Evolutionary conservation across 23 red algal species (phyloP).

Genomic region (Cyanidioschyzon merolae): DNA sequence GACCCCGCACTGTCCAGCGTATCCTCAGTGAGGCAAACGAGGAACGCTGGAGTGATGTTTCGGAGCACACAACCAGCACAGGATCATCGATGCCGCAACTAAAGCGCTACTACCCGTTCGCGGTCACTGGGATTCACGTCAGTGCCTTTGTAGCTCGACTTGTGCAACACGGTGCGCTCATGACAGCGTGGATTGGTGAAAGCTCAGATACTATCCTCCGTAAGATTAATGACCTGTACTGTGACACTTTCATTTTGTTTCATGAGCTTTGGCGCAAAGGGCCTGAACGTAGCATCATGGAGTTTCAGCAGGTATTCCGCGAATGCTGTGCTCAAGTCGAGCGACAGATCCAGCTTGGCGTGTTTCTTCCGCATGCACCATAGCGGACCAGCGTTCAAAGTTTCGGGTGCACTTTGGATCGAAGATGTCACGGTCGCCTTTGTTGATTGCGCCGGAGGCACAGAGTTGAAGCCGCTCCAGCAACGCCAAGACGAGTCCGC

Average conservation of each 20-base stretch:
- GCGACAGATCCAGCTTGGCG: conserved; percentile 1
- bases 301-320: conserved; percentile 4
- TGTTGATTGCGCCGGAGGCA: not conserved
- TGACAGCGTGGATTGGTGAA: conserved; percentile 32
- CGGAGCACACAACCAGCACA: not conserved
- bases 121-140: conserved; percentile 68
- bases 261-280: conserved; percentile 32
- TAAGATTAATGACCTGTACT: conserved; percentile 48
- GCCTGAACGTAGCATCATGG: not conserved
- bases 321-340: conserved; percentile 6
- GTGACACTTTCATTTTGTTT: conserved; percentile 57
- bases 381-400: not conserved
- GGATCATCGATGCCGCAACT: not conserved
- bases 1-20: conserved; percentile 28
- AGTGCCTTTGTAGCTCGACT: conserved; percentile 37
- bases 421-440: not conserved
- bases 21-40: conserved; percentile 41
- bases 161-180: conserved; percentile 32
- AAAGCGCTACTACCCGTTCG: conserved; percentile 54
- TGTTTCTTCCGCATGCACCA: not conserved
- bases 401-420: not conserved
- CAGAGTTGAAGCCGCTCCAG: not conserved
- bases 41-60: not conserved
- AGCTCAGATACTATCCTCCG: conserved; percentile 21
- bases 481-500: not conserved